These are phyloP conservation scores for Pseudogymnoascus sp. DNA, from an alignment of 2,329 filamentous ascomycete genomes.

Conservation along the genomic window DNA sequence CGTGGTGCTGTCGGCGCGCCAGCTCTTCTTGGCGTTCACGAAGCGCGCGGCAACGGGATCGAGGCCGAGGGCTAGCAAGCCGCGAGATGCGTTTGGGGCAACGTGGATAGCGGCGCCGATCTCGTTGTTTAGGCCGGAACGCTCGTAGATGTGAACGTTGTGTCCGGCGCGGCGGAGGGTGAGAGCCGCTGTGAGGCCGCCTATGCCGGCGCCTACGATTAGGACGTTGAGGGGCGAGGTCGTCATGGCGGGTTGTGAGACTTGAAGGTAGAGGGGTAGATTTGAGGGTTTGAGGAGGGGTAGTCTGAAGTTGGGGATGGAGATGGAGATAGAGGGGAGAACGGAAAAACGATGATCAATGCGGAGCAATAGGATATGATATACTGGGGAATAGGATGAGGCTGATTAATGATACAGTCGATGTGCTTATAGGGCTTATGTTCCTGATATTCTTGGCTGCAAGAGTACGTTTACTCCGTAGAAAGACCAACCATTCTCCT, in stretches of 20 bases:
- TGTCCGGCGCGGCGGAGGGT: conserved; percentile 24
- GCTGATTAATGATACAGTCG: background rate
- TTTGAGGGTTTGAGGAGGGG: background rate
- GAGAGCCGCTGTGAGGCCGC: conserved; percentile 27
- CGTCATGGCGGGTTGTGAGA: conserved; percentile 9
- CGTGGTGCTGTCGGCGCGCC: conserved; percentile 13
- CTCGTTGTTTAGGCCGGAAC: conserved; percentile 31
- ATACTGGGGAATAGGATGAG: background rate
- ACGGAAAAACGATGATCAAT: background rate
- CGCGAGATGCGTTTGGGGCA: conserved; percentile 31
- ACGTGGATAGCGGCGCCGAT: conserved; percentile 35
- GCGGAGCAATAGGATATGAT: background rate
- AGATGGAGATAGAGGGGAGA: background rate
- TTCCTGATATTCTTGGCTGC: background rate
- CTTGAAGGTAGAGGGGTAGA: background rate
- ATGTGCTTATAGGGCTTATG: background rate
- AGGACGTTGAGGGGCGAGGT: conserved; percentile 17
- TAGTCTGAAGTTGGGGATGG: background rate
- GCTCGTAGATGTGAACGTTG: conserved; percentile 25
- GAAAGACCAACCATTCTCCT: background rate
- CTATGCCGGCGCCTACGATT: conserved; percentile 28
- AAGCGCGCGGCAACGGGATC: conserved; percentile 23
- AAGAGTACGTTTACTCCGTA: background rate
- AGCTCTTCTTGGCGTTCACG: conserved; percentile 18
- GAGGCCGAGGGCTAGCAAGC: conserved; percentile 30